Percentiles rank a stretch among this genome's conserved stretches.
These are phyloP conservation scores for Bruguiera parviflora DNA, from an alignment of 345 rosid genomes.

Conservation along the genomic window DNA sequence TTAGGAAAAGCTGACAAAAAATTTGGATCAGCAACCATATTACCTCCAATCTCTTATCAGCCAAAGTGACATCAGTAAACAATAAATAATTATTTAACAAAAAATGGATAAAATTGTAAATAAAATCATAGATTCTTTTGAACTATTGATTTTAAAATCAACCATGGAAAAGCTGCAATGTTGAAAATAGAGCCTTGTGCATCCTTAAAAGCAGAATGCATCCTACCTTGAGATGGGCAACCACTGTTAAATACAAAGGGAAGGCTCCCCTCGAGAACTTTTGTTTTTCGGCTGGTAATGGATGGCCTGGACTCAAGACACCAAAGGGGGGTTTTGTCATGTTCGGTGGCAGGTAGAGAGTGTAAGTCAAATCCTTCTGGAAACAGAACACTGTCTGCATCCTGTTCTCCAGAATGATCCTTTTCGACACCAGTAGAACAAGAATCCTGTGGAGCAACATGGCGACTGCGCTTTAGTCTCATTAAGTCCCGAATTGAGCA, in stretches of 20 bases:
- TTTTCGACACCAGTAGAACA: constrained; percentile 34
- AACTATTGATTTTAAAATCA: constrained; percentile 25
- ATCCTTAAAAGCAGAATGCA: constrained; percentile 5
- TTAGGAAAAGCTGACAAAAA: constrained; percentile 21
- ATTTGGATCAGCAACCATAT: constrained; percentile 19
- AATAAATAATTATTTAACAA: constrained; percentile 5
- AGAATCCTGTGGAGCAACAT: constrained; percentile 36
- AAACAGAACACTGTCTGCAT: constrained; percentile 13
- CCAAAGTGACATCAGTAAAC: constrained; percentile 20
- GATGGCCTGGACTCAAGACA: constrained; percentile 7
- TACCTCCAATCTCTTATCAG: constrained; percentile 29
- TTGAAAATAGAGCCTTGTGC: constrained; percentile 23
- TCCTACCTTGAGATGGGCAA: constrained; percentile 5
- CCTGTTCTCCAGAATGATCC: constrained; percentile 25
- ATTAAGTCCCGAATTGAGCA: constrained; percentile 81
- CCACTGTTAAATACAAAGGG: constrained; percentile 5
- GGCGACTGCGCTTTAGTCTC: constrained; percentile 65
- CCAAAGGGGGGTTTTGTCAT: constrained; percentile 14
- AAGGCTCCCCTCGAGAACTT: constrained; percentile 10
- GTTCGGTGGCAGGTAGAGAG: constrained; percentile 16
- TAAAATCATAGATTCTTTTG: constrained; percentile 24
- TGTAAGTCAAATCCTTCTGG: constrained; percentile 32
- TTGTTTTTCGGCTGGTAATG: constrained; percentile 7
- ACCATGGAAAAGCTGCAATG: constrained; percentile 30
- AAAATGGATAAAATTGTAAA: constrained; percentile 19